Conservation (phyloP, 2,329 filamentous ascomycete species). For the Pezicula radicicola region DNA sequence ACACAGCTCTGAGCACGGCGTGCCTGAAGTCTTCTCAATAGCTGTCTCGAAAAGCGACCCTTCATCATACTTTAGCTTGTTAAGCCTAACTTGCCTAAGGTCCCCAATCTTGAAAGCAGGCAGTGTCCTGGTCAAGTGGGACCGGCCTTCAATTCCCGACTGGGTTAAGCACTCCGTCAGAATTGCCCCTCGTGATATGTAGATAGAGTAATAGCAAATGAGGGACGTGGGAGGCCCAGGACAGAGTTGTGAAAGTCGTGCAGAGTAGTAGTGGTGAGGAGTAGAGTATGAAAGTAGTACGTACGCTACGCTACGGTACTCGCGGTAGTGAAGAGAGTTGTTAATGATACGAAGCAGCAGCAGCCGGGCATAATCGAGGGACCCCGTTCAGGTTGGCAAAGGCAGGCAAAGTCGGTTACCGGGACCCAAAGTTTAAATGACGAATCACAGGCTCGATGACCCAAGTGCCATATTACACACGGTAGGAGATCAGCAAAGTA, state of each 20-base stretch:
- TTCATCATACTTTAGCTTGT: constrained; percentile 21
- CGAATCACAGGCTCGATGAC: not conserved
- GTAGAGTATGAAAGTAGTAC: too few relatives aligned
- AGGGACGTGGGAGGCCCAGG: too few relatives aligned
- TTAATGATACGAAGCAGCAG: too few relatives aligned
- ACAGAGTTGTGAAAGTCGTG: too few relatives aligned
- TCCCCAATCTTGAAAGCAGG: constrained; percentile 7
- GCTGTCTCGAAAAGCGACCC: constrained; percentile 20
- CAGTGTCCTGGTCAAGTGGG: not conserved
- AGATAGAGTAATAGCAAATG: not conserved
- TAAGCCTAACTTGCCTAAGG: constrained; percentile 1
- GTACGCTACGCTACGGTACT: too few relatives aligned
- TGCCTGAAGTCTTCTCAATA: constrained; percentile 23
- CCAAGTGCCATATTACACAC: not conserved
- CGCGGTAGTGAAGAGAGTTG: too few relatives aligned
- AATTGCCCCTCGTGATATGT: not conserved
- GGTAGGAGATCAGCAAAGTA: constrained; percentile 1
- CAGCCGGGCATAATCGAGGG: not conserved
- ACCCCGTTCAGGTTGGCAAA: too few relatives aligned
- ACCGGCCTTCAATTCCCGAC: not conserved
- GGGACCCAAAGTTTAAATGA: not conserved
- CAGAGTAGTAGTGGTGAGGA: too few relatives aligned
- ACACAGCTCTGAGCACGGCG: constrained; percentile 7
- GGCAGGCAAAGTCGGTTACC: not conserved
- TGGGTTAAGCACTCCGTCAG: not conserved